Evolutionary conservation across 2,329 filamentous ascomycete genomes (phyloP), one percentile per base, ranked within the genome.

Genomic region (Penicillium sumatraense): DNA sequence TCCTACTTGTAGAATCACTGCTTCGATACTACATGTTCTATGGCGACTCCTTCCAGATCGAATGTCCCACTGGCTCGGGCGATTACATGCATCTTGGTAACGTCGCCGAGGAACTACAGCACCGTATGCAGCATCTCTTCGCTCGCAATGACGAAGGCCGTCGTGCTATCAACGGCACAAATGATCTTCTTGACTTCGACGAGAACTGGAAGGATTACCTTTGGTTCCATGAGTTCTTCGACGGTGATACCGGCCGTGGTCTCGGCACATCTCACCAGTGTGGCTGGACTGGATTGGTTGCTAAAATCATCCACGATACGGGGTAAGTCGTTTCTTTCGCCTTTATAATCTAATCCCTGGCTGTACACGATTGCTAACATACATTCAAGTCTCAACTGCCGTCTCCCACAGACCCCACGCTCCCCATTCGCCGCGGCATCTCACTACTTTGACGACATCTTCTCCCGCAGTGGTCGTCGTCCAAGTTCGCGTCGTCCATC

Each of bases 171-270:
- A 96, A 98, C 68, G 88, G 85, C 53, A 89, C 90, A 16, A 91
- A 89, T 64, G 88, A 97, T 65, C 83, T 88, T 62, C 86, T 97
- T 27, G 92, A 98, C 76, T 96, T 90, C 68, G 92, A 98, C 69
- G 88, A 90, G 21, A 81, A 96, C 74, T 98, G 93, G 93, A 93
- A 89, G 73, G 93, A 96, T 68, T 86, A 93, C 68, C 81, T 98
- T 66, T 97, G 91, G 90, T 98, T 96, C 82, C 89, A 96, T 71
- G 93, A 98, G 73, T 98, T 96, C 81, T 98, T 98, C 71, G 93
- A 98, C 70, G 93, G 92, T 35, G 93, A 98, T 72, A 88, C 82
- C 48, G 93, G 93, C 13, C 89, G 92, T 63, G 93, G 95, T 14
- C 83, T 98, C 1, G 93, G 93, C 54, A 91, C 93, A 33, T 93